Conservation (phyloP, 2,329 filamentous ascomycete genomes). For the Cordyceps militaris region DNA sequence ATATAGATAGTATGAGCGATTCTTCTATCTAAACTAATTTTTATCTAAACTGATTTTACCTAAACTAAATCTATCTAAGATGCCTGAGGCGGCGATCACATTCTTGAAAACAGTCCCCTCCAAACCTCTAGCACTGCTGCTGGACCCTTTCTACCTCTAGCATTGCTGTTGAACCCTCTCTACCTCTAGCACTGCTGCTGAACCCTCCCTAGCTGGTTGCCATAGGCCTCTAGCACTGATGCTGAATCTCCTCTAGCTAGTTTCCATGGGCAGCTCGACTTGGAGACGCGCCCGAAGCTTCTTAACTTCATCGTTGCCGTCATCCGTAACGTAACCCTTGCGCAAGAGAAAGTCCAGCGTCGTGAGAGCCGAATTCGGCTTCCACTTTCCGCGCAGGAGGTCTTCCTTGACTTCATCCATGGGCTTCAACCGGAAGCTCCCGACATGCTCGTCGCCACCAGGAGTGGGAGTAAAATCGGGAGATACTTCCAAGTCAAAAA, state of each 20-base stretch:
- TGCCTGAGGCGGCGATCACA: too few species aligned
- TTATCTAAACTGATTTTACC: not conserved
- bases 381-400: constrained; percentile 25
- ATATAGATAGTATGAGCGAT: not conserved
- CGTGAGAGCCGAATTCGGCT: constrained; percentile 34
- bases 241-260: not conserved
- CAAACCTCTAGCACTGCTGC: too few species aligned
- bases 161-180: too few species aligned
- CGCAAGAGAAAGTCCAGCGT: constrained; percentile 32
- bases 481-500: constrained; percentile 28
- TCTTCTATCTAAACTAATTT: not conserved
- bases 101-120: too few species aligned
- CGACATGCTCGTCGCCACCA: constrained; percentile 23
- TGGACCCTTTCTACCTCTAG: too few species aligned
- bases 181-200: too few species aligned
- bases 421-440: constrained; percentile 22
- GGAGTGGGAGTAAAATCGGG: constrained; percentile 19
- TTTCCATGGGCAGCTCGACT: constrained; percentile 11
- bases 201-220: not conserved
- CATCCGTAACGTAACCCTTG: constrained; percentile 21
- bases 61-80: too few species aligned
- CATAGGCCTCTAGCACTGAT: not conserved
- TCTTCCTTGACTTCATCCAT: constrained; percentile 25
- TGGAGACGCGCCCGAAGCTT: not conserved
- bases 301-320: constrained; percentile 17